A percentile compares a stretch with the other conserved stretches of the same genome.
These are phyloP conservation scores for Neofusicoccum parvum DNA, from an alignment of 2,329 filamentous ascomycete species.

Conservation along the genomic window DNA sequence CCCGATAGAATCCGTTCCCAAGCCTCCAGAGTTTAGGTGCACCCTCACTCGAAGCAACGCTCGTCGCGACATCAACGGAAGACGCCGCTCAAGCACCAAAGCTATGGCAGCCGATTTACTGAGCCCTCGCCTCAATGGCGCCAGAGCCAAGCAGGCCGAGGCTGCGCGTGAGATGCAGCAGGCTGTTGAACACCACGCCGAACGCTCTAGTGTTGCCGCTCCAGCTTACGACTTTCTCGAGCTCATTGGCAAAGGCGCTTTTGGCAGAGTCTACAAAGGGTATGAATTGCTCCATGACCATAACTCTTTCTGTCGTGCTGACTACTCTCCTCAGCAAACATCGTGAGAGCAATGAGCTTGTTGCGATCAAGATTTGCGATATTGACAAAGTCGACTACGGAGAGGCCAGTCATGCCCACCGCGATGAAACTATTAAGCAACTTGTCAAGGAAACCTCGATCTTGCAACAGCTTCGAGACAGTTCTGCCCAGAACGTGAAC, in stretches of 20 bases:
- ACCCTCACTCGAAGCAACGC: conserved; percentile 17
- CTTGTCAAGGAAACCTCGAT: conserved; percentile 62
- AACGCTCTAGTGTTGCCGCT: conserved; percentile 60
- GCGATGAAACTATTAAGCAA: conserved; percentile 39
- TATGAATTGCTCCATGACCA: conserved; percentile 31
- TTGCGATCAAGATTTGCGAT: conserved; percentile 82
- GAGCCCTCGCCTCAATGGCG: conserved; percentile 30
- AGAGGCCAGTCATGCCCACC: conserved; percentile 27
- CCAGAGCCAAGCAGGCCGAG: conserved; percentile 63
- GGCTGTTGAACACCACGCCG: conserved; percentile 63
- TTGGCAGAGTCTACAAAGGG: conserved; percentile 73
- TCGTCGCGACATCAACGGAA: not conserved
- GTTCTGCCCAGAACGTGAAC: conserved; percentile 82
- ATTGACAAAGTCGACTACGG: conserved; percentile 73
- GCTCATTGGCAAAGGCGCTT: conserved; percentile 74
- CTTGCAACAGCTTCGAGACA: conserved; percentile 72
- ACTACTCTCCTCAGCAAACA: conserved; percentile 36
- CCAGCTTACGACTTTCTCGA: conserved; percentile 71
- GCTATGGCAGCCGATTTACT: conserved; percentile 10
- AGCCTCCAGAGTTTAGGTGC: not conserved
- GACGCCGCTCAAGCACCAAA: conserved; percentile 10
- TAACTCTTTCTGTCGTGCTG: conserved; percentile 21
- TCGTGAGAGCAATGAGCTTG: conserved; percentile 52
- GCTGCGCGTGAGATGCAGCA: conserved; percentile 72
- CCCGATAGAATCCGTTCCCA: not conserved